A percentile compares a stretch with the other conserved stretches of the same genome.
Conservation (phyloP, 129 eudicot genomes). For the Centella asiatica region DNA sequence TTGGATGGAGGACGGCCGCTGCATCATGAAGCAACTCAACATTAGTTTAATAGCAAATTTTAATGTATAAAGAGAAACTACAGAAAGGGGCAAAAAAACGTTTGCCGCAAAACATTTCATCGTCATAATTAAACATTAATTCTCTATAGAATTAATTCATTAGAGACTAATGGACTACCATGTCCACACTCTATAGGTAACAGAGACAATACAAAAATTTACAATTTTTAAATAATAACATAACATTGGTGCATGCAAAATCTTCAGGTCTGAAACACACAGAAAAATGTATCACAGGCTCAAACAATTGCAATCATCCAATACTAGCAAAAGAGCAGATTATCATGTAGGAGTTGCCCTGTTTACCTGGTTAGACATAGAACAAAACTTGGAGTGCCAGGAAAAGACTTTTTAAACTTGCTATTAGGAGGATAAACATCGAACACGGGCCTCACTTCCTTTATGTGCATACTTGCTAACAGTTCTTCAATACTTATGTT, state of each 20-base stretch:
- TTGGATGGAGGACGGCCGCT: constrained; percentile 59
- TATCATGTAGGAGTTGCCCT: constrained; percentile 2
- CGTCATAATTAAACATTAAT: too few species aligned
- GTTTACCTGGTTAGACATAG: constrained; percentile 50
- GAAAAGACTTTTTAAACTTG: constrained; percentile 67
- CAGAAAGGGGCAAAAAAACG: too few species aligned
- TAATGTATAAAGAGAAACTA: neutral
- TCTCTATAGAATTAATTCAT: too few species aligned
- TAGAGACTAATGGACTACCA: too few species aligned
- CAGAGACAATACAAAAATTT: too few species aligned
- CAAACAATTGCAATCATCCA: neutral
- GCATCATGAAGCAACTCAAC: constrained; percentile 4
- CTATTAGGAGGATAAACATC: constrained; percentile 85
- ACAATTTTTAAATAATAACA: too few species aligned
- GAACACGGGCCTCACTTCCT: constrained; percentile 38
- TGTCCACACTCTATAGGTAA: too few species aligned
- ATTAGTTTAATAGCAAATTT: too few species aligned
- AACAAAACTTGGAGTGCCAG: constrained; percentile 56
- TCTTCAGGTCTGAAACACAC: neutral
- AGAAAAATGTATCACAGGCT: neutral
- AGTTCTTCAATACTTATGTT: constrained; percentile 17
- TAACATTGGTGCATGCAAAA: too few species aligned
- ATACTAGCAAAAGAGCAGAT: constrained; percentile 29
- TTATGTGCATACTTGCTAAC: constrained; percentile 34
- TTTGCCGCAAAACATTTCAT: too few species aligned